These are phyloP conservation scores for Penicillium longicatenatum DNA, from an alignment of 495 filamentous ascomycete species.

Conservation along the genomic window DNA sequence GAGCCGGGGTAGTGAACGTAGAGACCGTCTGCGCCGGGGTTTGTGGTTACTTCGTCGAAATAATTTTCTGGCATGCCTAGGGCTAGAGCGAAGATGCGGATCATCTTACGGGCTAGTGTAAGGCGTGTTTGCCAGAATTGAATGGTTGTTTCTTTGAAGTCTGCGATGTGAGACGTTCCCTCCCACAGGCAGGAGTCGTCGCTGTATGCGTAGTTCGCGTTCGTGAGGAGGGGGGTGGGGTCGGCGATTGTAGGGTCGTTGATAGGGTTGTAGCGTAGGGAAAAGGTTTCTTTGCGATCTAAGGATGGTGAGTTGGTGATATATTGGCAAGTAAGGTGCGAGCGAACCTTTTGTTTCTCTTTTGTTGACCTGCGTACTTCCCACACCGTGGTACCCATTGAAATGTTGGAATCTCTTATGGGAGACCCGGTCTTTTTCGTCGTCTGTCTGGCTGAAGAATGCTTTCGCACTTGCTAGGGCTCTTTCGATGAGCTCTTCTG, in stretches of 20 bases:
- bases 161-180: conserved; percentile 46
- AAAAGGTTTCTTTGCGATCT: conserved; percentile 47
- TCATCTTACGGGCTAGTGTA: conserved; percentile 47
- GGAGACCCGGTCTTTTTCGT: conserved; percentile 40
- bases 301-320: not conserved
- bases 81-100: conserved; percentile 51
- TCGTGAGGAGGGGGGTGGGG: conserved; percentile 29
- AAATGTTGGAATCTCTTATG: conserved; percentile 23
- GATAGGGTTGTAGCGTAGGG: conserved; percentile 45
- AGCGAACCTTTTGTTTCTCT: conserved; percentile 28
- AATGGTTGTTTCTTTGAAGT: conserved; percentile 48
- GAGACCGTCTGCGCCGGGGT: conserved; percentile 51
- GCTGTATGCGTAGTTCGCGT: conserved; percentile 39
- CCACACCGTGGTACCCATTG: conserved; percentile 35
- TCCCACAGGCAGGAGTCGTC: conserved; percentile 52
- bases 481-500: conserved; percentile 42
- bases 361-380: conserved; percentile 31
- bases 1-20: conserved; percentile 53
- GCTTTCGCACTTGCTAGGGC: conserved; percentile 37
- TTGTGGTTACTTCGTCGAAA: conserved; percentile 52
- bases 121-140: conserved; percentile 52
- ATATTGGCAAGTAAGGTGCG: not conserved
- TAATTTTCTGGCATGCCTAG: conserved; percentile 51
- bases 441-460: conserved; percentile 49
- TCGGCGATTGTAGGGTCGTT: conserved; percentile 47